Conservation (phyloP, 139 green algal genomes). For the Marvania coccoides region DNA sequence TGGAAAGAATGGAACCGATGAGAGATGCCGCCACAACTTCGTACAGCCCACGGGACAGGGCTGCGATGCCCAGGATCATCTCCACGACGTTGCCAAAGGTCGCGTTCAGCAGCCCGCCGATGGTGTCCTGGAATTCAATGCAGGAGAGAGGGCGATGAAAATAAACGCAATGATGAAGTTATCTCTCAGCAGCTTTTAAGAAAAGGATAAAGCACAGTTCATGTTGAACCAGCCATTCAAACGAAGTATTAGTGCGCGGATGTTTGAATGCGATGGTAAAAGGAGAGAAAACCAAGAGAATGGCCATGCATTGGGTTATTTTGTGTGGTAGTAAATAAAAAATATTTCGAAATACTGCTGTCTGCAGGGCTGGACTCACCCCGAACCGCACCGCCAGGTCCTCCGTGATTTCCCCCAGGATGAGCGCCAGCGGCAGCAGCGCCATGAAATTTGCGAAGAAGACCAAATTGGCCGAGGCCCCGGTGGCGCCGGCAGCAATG, state of each 20-base stretch:
- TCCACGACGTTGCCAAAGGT: slow-evolving; percentile 94
- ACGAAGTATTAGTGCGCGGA: no score
- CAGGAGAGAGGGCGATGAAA: slow-evolving; percentile 66
- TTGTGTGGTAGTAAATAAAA: background rate
- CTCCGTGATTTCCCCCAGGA: slow-evolving; percentile 85
- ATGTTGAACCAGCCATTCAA: no score
- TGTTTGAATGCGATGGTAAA: no score
- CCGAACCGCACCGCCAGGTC: slow-evolving; percentile 70
- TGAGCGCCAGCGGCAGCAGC: slow-evolving; percentile 73
- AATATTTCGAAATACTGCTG: background rate
- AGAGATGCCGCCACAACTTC: slow-evolving; percentile 72
- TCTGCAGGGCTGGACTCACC: no score
- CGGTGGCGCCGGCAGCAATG: slow-evolving; percentile 20
- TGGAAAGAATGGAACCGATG: slow-evolving; percentile 81
- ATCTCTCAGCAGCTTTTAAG: no score
- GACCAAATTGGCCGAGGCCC: slow-evolving; percentile 32
- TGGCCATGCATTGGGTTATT: no score
- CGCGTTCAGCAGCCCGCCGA: slow-evolving; percentile 74
- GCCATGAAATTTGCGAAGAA: slow-evolving; percentile 72
- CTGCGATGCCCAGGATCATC: slow-evolving; percentile 83
- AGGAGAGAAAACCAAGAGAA: no score
- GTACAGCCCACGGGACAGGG: slow-evolving; percentile 64
- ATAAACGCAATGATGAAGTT: slow-evolving; percentile 65
- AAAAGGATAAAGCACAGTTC: no score
- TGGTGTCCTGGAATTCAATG: slow-evolving; percentile 64